These are phyloP conservation scores for Agrocybe praecox DNA, from an alignment of 768 basidiomycete genomes.

Conservation along the genomic window DNA sequence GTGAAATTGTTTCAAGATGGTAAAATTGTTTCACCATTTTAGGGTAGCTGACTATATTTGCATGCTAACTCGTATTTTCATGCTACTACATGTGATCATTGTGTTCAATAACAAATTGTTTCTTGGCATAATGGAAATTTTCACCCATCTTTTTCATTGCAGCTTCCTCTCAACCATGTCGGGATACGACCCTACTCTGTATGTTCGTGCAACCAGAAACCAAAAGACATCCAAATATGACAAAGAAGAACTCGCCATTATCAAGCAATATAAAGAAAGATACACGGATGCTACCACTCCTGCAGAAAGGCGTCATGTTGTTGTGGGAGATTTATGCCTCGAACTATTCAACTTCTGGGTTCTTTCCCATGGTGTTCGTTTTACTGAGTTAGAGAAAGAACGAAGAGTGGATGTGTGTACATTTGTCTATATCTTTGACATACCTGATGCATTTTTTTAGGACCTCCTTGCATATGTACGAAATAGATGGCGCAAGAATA, in stretches of 20 bases:
- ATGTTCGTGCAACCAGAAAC: neutral
- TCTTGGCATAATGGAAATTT: too few relatives aligned
- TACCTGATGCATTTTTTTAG: neutral
- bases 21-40: too few relatives aligned
- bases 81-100: too few relatives aligned
- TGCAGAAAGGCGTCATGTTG: neutral
- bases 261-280: neutral
- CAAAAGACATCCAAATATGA: neutral
- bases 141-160: too few relatives aligned
- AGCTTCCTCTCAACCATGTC: neutral
- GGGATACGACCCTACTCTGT: neutral
- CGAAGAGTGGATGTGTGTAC: neutral
- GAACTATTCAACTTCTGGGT: neutral
- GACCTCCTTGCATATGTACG: neutral
- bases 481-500: neutral
- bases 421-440: neutral
- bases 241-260: neutral
- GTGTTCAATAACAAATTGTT: too few relatives aligned
- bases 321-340: neutral
- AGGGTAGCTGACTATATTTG: too few relatives aligned
- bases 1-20: too few relatives aligned
- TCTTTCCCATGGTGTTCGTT: neutral
- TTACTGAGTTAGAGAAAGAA: neutral
- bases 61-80: too few relatives aligned
- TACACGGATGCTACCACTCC: neutral